phyloP scores from a whole-genome alignment of 202 grass and related monocot species.

The Dendrocalamus latiflorus region DNA sequence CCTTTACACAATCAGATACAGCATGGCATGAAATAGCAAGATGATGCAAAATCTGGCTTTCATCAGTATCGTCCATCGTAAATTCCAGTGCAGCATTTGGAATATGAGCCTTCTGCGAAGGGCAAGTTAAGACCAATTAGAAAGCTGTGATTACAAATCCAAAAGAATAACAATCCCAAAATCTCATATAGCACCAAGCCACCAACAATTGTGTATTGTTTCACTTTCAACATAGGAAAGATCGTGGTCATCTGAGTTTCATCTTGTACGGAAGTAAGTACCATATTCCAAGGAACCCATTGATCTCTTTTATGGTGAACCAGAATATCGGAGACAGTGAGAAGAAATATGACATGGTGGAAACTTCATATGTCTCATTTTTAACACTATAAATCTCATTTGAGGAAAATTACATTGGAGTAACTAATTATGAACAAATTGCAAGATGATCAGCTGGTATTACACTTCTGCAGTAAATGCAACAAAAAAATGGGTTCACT shows the following conservation, averaged over 20 bases:
- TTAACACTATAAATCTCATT: constrained; percentile 7
- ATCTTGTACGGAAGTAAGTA: constrained; percentile 11
- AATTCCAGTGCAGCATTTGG: constrained; percentile 39
- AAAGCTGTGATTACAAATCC: neutral
- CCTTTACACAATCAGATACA: constrained; percentile 60
- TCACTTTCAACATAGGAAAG: neutral
- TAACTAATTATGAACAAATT: constrained; percentile 1
- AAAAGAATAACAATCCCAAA: neutral
- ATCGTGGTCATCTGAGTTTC: constrained; percentile 10
- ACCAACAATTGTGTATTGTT: constrained; percentile 6
- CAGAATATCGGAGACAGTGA: neutral
- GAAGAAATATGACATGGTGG: constrained; percentile 1
- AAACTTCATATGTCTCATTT: neutral
- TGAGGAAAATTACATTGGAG: neutral
- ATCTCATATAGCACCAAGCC: neutral
- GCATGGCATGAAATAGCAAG: constrained; percentile 39
- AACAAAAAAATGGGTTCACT: neutral
- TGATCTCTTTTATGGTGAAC: neutral
- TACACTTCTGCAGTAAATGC: neutral
- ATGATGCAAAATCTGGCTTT: constrained; percentile 54
- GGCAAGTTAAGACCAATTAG: constrained; percentile 31
- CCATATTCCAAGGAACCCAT: constrained; percentile 3
- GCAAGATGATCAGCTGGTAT: neutral
- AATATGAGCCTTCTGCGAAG: constrained; percentile 51
- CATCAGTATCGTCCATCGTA: constrained; percentile 47